Evolutionary conservation across 2,329 filamentous ascomycete species (phyloP).

Genomic region (Knufia petricola): DNA sequence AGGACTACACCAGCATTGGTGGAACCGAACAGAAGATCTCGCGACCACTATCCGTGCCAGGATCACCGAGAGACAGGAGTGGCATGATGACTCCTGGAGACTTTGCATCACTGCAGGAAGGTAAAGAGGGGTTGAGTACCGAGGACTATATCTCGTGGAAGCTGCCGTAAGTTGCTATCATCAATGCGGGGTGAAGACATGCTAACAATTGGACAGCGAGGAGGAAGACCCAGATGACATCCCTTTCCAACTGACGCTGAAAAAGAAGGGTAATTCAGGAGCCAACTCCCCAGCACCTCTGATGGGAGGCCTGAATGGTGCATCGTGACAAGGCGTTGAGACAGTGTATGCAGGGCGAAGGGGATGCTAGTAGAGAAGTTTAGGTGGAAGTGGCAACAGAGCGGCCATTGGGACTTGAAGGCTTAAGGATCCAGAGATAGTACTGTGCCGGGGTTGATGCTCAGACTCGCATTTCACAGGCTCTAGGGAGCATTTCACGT

Average conservation of each 20-base stretch:
- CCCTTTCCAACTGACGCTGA: constrained; percentile 59
- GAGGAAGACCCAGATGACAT: constrained; percentile 84
- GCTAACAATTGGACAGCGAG: constrained; percentile 47
- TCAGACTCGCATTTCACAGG: no score
- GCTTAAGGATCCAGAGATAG: no score
- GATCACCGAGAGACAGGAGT: constrained; percentile 77
- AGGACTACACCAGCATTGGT: constrained; percentile 83
- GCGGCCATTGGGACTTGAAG: no score
- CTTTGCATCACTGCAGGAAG: constrained; percentile 92
- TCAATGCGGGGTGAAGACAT: neutral
- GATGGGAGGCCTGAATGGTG: no score
- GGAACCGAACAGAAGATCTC: constrained; percentile 93
- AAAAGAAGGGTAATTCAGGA: constrained; percentile 35
- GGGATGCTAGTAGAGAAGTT: no score
- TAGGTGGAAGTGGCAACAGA: no score
- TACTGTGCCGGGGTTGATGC: no score
- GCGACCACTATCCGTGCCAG: constrained; percentile 84
- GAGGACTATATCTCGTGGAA: constrained; percentile 99
- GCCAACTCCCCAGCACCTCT: constrained; percentile 23
- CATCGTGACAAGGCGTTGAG: no score
- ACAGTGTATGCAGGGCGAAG: no score
- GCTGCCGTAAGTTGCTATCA: constrained; percentile 65
- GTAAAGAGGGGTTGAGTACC: constrained; percentile 81
- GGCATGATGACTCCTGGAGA: constrained; percentile 99
- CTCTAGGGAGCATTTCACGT: no score